A percentile compares a stretch with the other conserved stretches of the same genome.
These are phyloP conservation scores for Grosmannia clavigera DNA, from an alignment of 2,329 filamentous ascomycete species.

Conservation along the genomic window DNA sequence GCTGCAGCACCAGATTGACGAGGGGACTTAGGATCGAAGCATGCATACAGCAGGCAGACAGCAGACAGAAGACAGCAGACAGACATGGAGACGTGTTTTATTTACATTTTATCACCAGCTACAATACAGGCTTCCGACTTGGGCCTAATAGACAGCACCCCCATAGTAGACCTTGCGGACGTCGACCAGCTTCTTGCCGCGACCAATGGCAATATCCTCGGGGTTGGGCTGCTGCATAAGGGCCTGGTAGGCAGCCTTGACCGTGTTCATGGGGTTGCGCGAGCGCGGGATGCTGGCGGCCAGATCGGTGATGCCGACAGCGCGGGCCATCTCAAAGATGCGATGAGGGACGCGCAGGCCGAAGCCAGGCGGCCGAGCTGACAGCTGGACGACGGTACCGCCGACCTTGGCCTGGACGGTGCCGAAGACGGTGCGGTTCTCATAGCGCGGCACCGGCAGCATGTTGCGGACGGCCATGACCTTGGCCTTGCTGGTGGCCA, in stretches of 20 bases:
- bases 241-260: constrained; percentile 81
- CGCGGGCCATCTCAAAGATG: constrained; percentile 89
- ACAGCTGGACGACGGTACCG: constrained; percentile 74
- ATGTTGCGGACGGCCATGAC: constrained; percentile 82
- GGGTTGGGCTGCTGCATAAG: constrained; percentile 74
- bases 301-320: constrained; percentile 76
- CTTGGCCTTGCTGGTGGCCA: constrained; percentile 59
- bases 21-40: constrained; percentile 23
- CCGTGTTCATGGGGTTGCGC: constrained; percentile 94
- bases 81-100: not conserved
- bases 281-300: constrained; percentile 72
- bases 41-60: constrained; percentile 22
- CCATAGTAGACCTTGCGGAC: constrained; percentile 96
- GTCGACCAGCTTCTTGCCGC: constrained; percentile 93
- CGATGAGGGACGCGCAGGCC: constrained; percentile 82
- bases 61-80: constrained; percentile 15
- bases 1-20: constrained; percentile 88
- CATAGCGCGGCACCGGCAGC: constrained; percentile 83
- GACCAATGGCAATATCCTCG: constrained; percentile 75
- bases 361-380: constrained; percentile 85
- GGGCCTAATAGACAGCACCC: constrained; percentile 48
- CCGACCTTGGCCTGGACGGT: constrained; percentile 74
- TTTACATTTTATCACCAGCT: not conserved
- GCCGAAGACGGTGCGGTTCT: constrained; percentile 84
- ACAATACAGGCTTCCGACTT: too few relatives aligned